Evolutionary conservation across 495 filamentous ascomycete genomes (phyloP).

Genomic region (Talaromyces thailandensis): DNA sequence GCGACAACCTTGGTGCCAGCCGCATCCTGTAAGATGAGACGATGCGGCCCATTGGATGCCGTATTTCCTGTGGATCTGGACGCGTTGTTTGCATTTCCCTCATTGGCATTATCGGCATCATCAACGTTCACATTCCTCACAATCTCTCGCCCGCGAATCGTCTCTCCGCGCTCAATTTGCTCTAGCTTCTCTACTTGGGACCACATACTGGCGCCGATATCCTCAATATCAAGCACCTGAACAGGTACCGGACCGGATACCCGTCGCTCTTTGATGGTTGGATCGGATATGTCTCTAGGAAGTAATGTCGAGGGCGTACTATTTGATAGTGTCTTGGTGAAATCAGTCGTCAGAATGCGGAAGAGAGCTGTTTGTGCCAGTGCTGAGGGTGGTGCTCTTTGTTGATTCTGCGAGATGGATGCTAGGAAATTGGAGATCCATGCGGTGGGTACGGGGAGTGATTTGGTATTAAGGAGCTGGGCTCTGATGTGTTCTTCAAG

Average conservation of each 20-base stretch:
- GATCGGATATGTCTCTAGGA: constrained; percentile 46
- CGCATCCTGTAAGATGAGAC: constrained; percentile 74
- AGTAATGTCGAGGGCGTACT: constrained; percentile 38
- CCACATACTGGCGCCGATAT: constrained; percentile 69
- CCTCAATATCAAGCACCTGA: constrained; percentile 79
- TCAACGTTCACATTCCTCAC: constrained; percentile 58
- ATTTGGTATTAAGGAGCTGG: constrained; percentile 34
- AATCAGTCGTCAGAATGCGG: constrained; percentile 70
- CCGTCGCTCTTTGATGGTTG: constrained; percentile 40
- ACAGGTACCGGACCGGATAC: constrained; percentile 56
- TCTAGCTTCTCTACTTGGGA: constrained; percentile 82
- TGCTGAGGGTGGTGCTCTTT: constrained; percentile 57
- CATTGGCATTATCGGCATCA: constrained; percentile 22
- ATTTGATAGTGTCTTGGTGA: constrained; percentile 50
- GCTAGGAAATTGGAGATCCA: constrained; percentile 38
- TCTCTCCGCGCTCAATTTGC: constrained; percentile 72
- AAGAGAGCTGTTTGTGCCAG: constrained; percentile 72
- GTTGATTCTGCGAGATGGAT: constrained; percentile 22
- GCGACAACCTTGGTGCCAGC: constrained; percentile 59
- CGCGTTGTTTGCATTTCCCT: constrained; percentile 7
- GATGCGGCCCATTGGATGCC: constrained; percentile 54
- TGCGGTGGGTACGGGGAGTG: constrained; percentile 29
- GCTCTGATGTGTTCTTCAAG: constrained; percentile 28
- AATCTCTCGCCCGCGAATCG: constrained; percentile 71
- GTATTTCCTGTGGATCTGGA: constrained; percentile 10